Percentiles rank a stretch among this genome's conserved stretches.
Conservation (phyloP, 2,329 filamentous ascomycete species). For the Trichoderma oligosporum region DNA sequence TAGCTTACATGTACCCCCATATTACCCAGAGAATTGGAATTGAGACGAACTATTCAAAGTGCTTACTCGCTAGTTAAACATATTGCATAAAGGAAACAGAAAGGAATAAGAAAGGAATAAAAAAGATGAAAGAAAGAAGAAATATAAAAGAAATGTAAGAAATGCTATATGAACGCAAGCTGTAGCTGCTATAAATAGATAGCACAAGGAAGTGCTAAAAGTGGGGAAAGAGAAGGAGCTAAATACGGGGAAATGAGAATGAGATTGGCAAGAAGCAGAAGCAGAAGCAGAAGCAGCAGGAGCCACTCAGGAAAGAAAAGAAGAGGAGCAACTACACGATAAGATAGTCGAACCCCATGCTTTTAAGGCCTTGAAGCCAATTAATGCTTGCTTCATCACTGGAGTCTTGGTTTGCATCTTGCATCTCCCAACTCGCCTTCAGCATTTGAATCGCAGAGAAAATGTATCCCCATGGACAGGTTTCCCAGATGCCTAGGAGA, state of each 20-base stretch:
- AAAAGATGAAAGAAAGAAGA: neutral
- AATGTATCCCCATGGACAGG: slow-evolving; percentile 50
- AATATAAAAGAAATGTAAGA: neutral
- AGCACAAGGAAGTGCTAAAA: neutral
- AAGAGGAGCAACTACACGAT: slow-evolving; percentile 37
- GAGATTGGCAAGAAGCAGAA: neutral
- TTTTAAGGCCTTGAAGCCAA: slow-evolving; percentile 44
- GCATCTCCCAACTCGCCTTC: slow-evolving; percentile 44
- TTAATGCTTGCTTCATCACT: slow-evolving; percentile 27
- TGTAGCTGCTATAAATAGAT: neutral
- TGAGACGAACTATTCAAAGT: neutral
- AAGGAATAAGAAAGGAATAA: neutral
- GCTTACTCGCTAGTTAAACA: no score
- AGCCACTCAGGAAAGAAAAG: neutral
- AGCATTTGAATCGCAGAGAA: slow-evolving; percentile 49
- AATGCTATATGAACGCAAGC: neutral
- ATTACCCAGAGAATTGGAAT: neutral
- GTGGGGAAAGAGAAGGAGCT: neutral
- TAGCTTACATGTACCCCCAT: no score
- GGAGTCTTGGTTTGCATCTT: slow-evolving; percentile 32
- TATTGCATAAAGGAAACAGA: neutral
- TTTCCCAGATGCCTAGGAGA: slow-evolving; percentile 42
- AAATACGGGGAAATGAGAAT: neutral
- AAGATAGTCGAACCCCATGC: slow-evolving; percentile 44
- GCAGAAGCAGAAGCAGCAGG: neutral